phyloP scores from a whole-genome alignment of 129 eudicot species.

The Artemisia tridentata region DNA sequence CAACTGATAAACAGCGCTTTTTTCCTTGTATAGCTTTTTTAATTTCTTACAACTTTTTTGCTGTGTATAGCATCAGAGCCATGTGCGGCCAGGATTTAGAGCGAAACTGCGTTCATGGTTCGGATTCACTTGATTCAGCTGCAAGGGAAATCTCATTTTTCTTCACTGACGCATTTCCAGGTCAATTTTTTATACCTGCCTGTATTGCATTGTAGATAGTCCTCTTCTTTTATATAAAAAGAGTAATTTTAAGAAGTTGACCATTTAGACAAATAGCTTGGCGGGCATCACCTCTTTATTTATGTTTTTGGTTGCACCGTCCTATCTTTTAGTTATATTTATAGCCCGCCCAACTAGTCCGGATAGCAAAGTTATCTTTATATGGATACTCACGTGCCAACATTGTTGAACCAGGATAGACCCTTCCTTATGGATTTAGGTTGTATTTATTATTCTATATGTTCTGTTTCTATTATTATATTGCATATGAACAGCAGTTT shows the following conservation, averaged over 20 bases:
- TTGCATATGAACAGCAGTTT: background rate
- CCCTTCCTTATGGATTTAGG: background rate
- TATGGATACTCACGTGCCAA: too few species aligned
- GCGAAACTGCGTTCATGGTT: constrained; percentile 84
- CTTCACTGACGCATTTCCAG: constrained; percentile 49
- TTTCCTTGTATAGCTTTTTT: background rate
- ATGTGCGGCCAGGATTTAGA: constrained; percentile 50
- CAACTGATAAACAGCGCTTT: background rate
- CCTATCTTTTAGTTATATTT: too few species aligned
- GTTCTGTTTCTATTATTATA: too few species aligned
- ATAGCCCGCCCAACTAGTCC: too few species aligned
- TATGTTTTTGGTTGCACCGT: too few species aligned
- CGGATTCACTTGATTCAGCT: constrained; percentile 80
- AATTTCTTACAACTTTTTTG: background rate
- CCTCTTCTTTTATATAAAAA: too few species aligned
- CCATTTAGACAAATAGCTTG: too few species aligned
- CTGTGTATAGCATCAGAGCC: constrained; percentile 54
- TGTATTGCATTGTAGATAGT: background rate
- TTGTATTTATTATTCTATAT: too few species aligned
- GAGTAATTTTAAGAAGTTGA: too few species aligned
- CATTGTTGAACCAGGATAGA: too few species aligned
- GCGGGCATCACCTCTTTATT: too few species aligned
- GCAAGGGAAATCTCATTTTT: constrained; percentile 56
- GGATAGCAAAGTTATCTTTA: too few species aligned
- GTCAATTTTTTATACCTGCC: constrained; percentile 30